Conservation (phyloP, 2,329 filamentous ascomycete species). For the Coccinonectria pachysandricola region DNA sequence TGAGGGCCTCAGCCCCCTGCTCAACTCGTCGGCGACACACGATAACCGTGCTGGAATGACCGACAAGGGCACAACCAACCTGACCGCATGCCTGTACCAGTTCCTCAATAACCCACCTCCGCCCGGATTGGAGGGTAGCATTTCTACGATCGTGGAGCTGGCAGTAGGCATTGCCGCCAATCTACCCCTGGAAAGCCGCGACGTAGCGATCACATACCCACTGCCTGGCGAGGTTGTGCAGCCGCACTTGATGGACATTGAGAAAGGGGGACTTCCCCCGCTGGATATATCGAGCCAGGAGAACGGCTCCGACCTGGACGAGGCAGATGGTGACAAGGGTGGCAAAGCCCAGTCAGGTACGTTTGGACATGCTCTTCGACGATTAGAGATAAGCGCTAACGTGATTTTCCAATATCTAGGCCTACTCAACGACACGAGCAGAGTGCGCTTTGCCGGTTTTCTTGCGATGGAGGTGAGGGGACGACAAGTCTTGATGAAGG, state of each 20-base stretch:
- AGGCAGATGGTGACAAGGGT: conserved; percentile 15
- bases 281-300: conserved; percentile 41
- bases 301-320: conserved; percentile 31
- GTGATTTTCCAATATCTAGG: too few species aligned
- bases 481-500: conserved; percentile 64
- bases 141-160: conserved; percentile 86
- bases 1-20: conserved; percentile 68
- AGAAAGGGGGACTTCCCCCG: conserved; percentile 58
- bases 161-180: conserved; percentile 79
- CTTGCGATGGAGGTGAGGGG: conserved; percentile 65
- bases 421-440: too few species aligned
- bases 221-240: conserved; percentile 63
- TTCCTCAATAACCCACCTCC: conserved; percentile 69
- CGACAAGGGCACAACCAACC: conserved; percentile 55
- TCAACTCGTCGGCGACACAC: conserved; percentile 54
- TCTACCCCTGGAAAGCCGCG: conserved; percentile 80
- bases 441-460: conserved; percentile 67
- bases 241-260: conserved; percentile 73
- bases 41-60: conserved; percentile 61
- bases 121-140: conserved; percentile 73
- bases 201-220: conserved; percentile 81
- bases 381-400: conserved; percentile 28
- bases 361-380: conserved; percentile 24
- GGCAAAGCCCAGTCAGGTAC: conserved; percentile 40
- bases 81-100: conserved; percentile 60